Evolutionary conservation across 129 eudicot genomes (phyloP).

Genomic region (Artemisia tridentata): DNA sequence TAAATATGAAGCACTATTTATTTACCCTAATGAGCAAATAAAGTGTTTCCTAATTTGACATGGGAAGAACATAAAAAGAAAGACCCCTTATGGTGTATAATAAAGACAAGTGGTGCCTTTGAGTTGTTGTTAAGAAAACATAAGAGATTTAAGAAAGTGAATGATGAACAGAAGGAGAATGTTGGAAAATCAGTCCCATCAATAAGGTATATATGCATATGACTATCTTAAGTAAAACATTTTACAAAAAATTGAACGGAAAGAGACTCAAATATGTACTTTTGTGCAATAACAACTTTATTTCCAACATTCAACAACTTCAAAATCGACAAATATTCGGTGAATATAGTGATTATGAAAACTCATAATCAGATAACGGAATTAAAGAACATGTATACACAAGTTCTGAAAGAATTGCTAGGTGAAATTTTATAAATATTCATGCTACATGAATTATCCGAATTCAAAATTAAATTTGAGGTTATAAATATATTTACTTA

Average conservation of each 20-base stretch:
- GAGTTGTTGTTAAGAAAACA: constrained; percentile 35
- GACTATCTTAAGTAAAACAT: constrained; percentile 33
- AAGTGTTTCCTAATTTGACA: constrained; percentile 25
- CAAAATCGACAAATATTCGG: constrained; percentile 32
- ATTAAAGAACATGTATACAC: background rate
- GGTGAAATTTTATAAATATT: no score
- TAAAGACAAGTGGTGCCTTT: constrained; percentile 30
- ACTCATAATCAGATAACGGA: background rate
- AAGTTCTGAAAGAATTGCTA: background rate
- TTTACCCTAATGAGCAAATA: constrained; percentile 17
- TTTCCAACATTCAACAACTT: constrained; percentile 34
- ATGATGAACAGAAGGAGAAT: constrained; percentile 43
- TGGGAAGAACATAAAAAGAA: constrained; percentile 14
- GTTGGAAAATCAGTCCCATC: constrained; percentile 41
- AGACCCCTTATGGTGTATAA: constrained; percentile 21
- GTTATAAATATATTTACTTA: no score
- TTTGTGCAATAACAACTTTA: constrained; percentile 32
- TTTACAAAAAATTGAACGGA: constrained; percentile 24
- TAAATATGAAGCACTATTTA: constrained; percentile 10
- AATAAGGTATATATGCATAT: constrained; percentile 32
- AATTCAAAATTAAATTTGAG: no score
- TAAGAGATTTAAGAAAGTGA: constrained; percentile 28
- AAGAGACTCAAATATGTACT: constrained; percentile 34
- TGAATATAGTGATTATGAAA: constrained; percentile 37
- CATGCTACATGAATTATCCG: no score